A percentile compares a stretch with the other conserved stretches of the same genome.
phyloP scores from a whole-genome alignment of 352 stramenopile genomes.

The Pythium utonaiense region DNA sequence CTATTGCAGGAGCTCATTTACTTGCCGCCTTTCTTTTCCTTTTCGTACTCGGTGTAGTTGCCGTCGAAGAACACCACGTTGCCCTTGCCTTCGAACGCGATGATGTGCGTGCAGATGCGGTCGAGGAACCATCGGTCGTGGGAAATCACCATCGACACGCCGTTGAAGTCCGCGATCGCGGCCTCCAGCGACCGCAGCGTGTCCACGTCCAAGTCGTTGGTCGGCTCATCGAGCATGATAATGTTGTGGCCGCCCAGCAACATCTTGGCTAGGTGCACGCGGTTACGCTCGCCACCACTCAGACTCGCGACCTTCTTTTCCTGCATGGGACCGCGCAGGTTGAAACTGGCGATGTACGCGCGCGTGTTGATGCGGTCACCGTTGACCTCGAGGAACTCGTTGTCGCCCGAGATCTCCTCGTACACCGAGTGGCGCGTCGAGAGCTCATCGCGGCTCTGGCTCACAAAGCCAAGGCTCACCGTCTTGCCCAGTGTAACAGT shows the following conservation, averaged over 20 bases:
- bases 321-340: slow-evolving; percentile 78
- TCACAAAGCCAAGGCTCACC: slow-evolving; percentile 75
- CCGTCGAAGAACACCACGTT: slow-evolving; percentile 79
- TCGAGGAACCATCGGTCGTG: slow-evolving; percentile 97
- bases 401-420: slow-evolving; percentile 84
- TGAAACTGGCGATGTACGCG: slow-evolving; percentile 86
- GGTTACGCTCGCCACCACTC: slow-evolving; percentile 82
- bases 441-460: slow-evolving; percentile 72
- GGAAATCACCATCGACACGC: slow-evolving; percentile 94
- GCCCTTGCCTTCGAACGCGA: slow-evolving; percentile 76
- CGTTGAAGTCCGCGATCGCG: slow-evolving; percentile 83
- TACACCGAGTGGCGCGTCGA: slow-evolving; percentile 64
- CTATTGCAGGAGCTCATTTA: slow-evolving; percentile 1
- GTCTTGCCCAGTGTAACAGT: slow-evolving; percentile 72
- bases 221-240: slow-evolving; percentile 87
- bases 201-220: slow-evolving; percentile 85
- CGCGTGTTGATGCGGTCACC: slow-evolving; percentile 80
- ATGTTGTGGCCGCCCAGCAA: slow-evolving; percentile 79
- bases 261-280: slow-evolving; percentile 85
- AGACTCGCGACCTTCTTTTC: slow-evolving; percentile 78
- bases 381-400: slow-evolving; percentile 76
- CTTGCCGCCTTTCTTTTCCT: slow-evolving; percentile 44
- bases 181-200: slow-evolving; percentile 85
- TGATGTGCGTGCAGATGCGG: slow-evolving; percentile 86
- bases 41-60: slow-evolving; percentile 87